Evolutionary conservation across 2,329 filamentous ascomycete genomes (phyloP), one percentile per base, ranked within the genome.

Genomic region (Massarina eburnea): DNA sequence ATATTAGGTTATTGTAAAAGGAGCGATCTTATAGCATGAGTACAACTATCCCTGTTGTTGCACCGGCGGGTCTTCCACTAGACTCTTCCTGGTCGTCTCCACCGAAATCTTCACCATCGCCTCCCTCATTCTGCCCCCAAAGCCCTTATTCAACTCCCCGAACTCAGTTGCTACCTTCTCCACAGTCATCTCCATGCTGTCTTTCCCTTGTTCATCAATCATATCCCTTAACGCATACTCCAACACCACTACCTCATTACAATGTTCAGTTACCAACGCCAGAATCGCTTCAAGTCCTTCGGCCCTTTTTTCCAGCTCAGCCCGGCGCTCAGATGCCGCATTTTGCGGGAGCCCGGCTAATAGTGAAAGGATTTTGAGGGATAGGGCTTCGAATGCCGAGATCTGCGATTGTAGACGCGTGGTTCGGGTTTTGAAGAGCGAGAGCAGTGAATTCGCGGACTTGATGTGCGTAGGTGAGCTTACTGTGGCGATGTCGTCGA

Each of bases 211-310:
- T 21, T 48, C 41, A 30, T 44, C 46, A 15, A 41, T 20, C 26
- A 43, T 4, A 34, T 48, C 46, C n/a, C 41, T 35, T 37, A 48
- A 15, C 18, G 36, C 41, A 17, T 27, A 24, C 20, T 48, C 41
- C 26, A 48, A 17, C n/a, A 44, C 20, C n/a, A 48, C 36, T 10
- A 48, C 14, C 6, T 48, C 30, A 9, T 36, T 48, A 8, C 18
- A 44, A 24, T 48, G 46, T 17, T 32, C 26, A 14, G 39, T 30
- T 15, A 32, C 27, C 8, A 29, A 12, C 1, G 2, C 5, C 5
- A 41, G 17, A 7, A 44, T 32, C 24, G 41, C 41, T 17, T 39
- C 19, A 2, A 44, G 27, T 17, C 18, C n/a, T 15, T 29, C 30
- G 12, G 8, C 17, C 3, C 21, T 24, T 14, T 12, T n/a, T 15